Conservation (phyloP, 306 rosid species). For the Leucaena leucocephala region DNA sequence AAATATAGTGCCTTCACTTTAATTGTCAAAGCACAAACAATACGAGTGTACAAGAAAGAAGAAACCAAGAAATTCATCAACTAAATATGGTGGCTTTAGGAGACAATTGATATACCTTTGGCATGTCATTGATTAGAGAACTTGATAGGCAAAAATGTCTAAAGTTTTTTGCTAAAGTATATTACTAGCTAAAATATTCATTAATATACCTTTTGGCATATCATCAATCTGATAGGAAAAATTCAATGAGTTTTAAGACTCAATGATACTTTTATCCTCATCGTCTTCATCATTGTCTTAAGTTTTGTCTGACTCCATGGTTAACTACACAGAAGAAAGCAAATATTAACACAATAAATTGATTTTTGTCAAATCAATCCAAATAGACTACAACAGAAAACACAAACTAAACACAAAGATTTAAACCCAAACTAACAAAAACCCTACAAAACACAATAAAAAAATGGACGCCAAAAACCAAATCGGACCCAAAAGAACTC, state of each 20-base stretch:
- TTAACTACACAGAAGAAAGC: not conserved
- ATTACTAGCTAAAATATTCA: not conserved
- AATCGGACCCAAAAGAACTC: not conserved
- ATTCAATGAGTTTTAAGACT: too few relatives aligned
- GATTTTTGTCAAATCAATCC: constrained; percentile 1
- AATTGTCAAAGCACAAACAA: too few relatives aligned
- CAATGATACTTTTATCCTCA: not conserved
- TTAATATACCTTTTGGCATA: not conserved
- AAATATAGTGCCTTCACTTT: too few relatives aligned
- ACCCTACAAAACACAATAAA: too few relatives aligned
- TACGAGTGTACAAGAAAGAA: too few relatives aligned
- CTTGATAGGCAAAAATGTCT: not conserved
- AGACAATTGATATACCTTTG: too few relatives aligned
- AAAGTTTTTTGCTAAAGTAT: not conserved
- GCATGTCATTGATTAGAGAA: too few relatives aligned
- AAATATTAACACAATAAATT: too few relatives aligned
- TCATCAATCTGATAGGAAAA: not conserved
- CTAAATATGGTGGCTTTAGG: too few relatives aligned
- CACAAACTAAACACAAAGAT: not conserved
- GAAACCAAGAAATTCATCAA: too few relatives aligned
- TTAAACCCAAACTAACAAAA: not conserved
- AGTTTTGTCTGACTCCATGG: not conserved
- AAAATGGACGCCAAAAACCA: not conserved
- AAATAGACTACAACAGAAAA: not conserved
- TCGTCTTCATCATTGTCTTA: not conserved